Evolutionary conservation across 345 rosid genomes (phyloP).

Genomic region (Syzygium oleosum): DNA sequence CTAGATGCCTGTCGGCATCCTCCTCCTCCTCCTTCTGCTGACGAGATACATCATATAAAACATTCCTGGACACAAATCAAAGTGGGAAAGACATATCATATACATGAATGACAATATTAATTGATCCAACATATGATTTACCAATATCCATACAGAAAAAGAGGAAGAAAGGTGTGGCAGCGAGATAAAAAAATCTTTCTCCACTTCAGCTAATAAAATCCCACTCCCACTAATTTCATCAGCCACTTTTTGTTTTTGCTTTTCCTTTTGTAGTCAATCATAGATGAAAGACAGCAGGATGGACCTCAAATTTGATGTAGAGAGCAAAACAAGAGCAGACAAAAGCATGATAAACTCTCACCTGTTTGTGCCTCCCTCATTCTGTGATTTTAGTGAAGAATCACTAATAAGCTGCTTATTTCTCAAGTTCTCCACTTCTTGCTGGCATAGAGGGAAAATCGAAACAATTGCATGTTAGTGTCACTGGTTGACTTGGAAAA

Average conservation of each 20-base stretch:
- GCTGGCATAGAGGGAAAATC: slow-evolving; percentile 23
- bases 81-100: background rate
- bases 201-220: background rate
- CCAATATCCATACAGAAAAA: background rate
- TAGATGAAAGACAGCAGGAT: background rate
- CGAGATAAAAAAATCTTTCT: background rate
- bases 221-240: background rate
- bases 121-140: background rate
- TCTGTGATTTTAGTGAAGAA: slow-evolving; percentile 20
- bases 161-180: background rate
- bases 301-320: background rate
- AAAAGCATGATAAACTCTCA: slow-evolving; percentile 6
- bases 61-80: slow-evolving; percentile 22
- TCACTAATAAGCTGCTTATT: slow-evolving; percentile 36
- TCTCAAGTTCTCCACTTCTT: slow-evolving; percentile 59
- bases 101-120: background rate
- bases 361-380: slow-evolving; percentile 32
- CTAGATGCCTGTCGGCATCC: slow-evolving; percentile 69
- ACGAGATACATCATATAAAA: slow-evolving; percentile 28
- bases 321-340: background rate
- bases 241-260: background rate
- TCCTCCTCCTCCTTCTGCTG: slow-evolving; percentile 57
- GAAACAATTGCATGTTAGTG: slow-evolving; percentile 5
- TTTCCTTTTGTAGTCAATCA: background rate
- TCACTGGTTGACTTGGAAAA: background rate